Base-by-base conservation (phyloP, 2,329 filamentous ascomycete species). In the Aureobasidium lini region DNA sequence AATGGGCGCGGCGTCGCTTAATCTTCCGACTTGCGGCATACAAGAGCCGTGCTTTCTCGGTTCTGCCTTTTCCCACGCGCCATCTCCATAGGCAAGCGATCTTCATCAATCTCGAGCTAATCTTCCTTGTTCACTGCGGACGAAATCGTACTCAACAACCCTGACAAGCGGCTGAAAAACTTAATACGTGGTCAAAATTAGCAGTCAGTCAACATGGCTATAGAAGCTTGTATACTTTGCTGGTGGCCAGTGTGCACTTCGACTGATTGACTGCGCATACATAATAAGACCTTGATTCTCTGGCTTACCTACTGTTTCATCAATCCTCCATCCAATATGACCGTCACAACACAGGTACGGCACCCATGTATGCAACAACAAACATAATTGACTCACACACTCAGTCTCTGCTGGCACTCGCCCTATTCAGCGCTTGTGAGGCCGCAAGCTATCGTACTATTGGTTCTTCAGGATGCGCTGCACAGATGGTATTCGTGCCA, bases 401-500 rank as follows among this genome's bases (percentile, higher is more conserved):
- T 23, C 23, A 6, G 34, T 37, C 34, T 37, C 15, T 37, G 9
- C 34, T 37, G 34, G 34, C 34, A 3, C 34, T 37, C 34, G 34
- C 9, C 7, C 16, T 39, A 13, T 39, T 7, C 34, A n/a, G 16
- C 15, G 47, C 16, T 15, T 39, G 36, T 16, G 3, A 39, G 9
- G 47, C 32, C 6, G 49, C 61, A 8, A 58, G 62, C 8, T 63
- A 62, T 34, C 53, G 62, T n/a, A 63, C 62, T 44, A 58, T 62
- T 2, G 62, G 62, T 15, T 59, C 62, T 15, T 63, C 61, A 9
- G 62, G 62, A 36, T 62, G 60, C 32, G 47, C 57, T 15, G 58
- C 49, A 4, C 62, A 63, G 49, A 62, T 63, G 62, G 42, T 47
- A 11, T 63, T 63, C 16, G 54, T 62, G 10, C 62, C 58, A 32